Percentiles rank a stretch among this genome's conserved stretches.
phyloP scores from a whole-genome alignment of 352 stramenopile species.

The Phytophthora tentaculata region DNA sequence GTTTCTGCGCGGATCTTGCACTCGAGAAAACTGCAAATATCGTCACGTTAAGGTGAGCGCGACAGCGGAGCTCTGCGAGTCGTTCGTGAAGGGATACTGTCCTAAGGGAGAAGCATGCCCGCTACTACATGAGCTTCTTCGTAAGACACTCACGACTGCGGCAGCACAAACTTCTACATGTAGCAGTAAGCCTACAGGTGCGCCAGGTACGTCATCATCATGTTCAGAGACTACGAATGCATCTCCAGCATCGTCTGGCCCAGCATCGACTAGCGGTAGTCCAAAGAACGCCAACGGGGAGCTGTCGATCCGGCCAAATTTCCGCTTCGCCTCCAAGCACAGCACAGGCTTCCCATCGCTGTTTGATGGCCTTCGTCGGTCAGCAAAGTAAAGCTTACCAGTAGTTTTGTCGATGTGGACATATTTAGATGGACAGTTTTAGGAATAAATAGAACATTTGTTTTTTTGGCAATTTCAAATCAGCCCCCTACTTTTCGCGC shows the following conservation, averaged over 20 bases:
- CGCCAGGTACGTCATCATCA: constrained; percentile 45
- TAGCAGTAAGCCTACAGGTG: constrained; percentile 14
- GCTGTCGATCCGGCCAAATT: constrained; percentile 71
- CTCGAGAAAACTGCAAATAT: constrained; percentile 78
- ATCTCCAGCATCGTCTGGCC: constrained; percentile 8
- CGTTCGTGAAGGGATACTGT: constrained; percentile 78
- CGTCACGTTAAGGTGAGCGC: constrained; percentile 84
- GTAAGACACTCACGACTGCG: constrained; percentile 8
- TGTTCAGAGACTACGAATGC: constrained; percentile 16
- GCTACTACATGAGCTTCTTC: constrained; percentile 66
- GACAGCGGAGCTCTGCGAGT: constrained; percentile 62
- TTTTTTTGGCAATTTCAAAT: constrained; percentile 17
- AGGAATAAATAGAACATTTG: constrained; percentile 5
- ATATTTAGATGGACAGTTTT: constrained; percentile 20
- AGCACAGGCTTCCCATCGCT: constrained; percentile 53
- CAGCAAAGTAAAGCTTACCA: constrained; percentile 19
- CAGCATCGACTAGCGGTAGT: constrained; percentile 20
- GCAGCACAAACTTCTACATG: constrained; percentile 5
- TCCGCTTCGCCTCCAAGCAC: constrained; percentile 70
- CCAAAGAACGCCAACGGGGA: constrained; percentile 24
- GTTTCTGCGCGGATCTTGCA: constrained; percentile 79
- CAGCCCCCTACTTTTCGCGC: not conserved
- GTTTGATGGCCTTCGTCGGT: constrained; percentile 38
- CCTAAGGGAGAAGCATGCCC: constrained; percentile 54
- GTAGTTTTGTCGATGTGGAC: constrained; percentile 16